Evolutionary conservation across 1,284 basidiomycete species (phyloP).

Genomic region (Fomitopsis pinicola): DNA sequence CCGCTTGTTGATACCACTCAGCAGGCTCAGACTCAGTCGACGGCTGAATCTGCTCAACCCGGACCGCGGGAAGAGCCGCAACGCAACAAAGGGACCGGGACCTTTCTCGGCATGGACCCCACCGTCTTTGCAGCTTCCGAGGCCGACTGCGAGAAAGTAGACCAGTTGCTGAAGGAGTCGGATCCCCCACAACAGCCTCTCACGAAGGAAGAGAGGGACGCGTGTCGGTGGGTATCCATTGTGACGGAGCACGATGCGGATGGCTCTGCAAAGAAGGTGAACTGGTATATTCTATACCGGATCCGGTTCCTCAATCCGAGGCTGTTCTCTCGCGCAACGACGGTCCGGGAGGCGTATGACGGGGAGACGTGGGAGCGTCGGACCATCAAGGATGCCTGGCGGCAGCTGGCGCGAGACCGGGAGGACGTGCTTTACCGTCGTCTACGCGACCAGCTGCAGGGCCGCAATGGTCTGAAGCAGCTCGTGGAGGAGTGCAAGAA

Average conservation of each 20-base stretch:
- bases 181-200: neutral
- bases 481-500: neutral
- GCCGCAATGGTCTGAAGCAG: neutral
- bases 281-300: neutral
- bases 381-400: neutral
- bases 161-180: neutral
- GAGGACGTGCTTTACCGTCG: neutral
- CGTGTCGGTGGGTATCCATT: neutral
- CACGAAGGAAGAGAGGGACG: neutral
- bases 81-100: too few relatives aligned
- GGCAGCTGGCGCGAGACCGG: neutral
- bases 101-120: neutral
- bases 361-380: neutral
- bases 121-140: neutral
- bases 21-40: too few relatives aligned
- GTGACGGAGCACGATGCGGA: neutral
- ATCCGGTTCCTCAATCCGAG: neutral
- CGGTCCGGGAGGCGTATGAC: neutral
- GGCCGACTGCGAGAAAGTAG: neutral
- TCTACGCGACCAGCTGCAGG: neutral
- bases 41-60: too few relatives aligned
- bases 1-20: too few relatives aligned
- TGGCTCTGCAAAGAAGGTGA: neutral
- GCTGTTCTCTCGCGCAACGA: neutral
- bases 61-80: too few relatives aligned